Evolutionary conservation across 1,139 yeast species (phyloP), one percentile per base, ranked within the genome.

Genomic region (Blastobotrys raffinosifermentans): DNA sequence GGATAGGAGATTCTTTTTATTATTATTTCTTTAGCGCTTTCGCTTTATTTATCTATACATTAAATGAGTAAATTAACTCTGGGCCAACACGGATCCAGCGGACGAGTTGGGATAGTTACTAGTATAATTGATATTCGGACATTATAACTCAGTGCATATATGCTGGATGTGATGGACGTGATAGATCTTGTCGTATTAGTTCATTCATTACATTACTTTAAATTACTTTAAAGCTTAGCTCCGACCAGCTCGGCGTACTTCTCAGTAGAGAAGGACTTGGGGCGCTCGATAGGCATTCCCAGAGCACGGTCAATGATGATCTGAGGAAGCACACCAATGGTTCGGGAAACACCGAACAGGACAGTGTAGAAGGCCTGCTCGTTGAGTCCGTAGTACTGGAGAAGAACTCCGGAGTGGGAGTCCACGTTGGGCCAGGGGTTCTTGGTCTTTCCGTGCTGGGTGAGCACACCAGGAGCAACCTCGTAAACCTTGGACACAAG

Each of bases 391-490:
- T 74, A 74, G 63, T 75, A 75, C 56, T 73, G 70, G 56, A 75
- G 71, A 39, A 75, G 58, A 38, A 89, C 95, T 72, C 97, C 97
- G 39, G 96, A 87, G 70, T 86, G 94, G 43, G 96, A 85, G 70
- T 89, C 97, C 56, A 89, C 97, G 67, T 89, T 89, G 68, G 97
- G 97, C 91, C 91, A 87, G 70, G 96, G 96, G 78, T 87, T 89
- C 79, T 86, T 85, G 62, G 96, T 87, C 78, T 89, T 89, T 68
- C 97, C 97, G 69, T 89, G 97, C 73, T 86, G 77, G 61, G 93
- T 82, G 64, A 89, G 76, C 47, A 89, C 97, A 57, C 77, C 82
- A 64, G 97, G 97, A 48, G 96, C 97, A 60, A 89, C 91, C 65
- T 87, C 89, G 68, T 87, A 86, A 54, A 87, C 82, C 48, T 63